Conservation (phyloP, 2,329 filamentous ascomycete species). For the Apiospora koreana region DNA sequence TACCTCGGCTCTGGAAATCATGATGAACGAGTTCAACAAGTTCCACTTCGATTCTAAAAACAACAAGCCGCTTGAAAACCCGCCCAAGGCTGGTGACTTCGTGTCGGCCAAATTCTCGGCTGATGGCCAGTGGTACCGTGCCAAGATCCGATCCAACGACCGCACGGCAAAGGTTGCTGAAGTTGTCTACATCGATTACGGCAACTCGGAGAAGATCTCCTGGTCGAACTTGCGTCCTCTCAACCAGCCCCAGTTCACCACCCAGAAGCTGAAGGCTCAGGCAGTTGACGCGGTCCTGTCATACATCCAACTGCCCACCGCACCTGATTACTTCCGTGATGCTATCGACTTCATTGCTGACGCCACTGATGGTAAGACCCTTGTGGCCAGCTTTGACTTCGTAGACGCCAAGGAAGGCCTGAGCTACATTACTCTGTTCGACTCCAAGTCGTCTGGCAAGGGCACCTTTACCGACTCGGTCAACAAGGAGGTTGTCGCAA, state of each 20-base stretch:
- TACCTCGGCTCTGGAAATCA: constrained; percentile 77
- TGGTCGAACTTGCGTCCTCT: constrained; percentile 86
- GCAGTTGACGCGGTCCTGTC: constrained; percentile 85
- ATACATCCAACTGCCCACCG: constrained; percentile 83
- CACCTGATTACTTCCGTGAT: constrained; percentile 80
- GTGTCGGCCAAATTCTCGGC: constrained; percentile 89
- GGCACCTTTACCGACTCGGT: constrained; percentile 72
- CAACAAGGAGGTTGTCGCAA: constrained; percentile 82
- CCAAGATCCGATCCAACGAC: constrained; percentile 87
- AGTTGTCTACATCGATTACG: constrained; percentile 93
- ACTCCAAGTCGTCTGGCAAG: constrained; percentile 64
- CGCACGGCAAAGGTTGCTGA: constrained; percentile 86
- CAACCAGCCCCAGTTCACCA: constrained; percentile 74
- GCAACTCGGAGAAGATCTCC: constrained; percentile 85
- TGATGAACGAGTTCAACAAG: constrained; percentile 89
- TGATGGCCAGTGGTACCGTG: constrained; percentile 94
- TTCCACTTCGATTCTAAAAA: constrained; percentile 89
- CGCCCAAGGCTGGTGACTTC: constrained; percentile 87
- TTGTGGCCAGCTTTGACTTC: constrained; percentile 91
- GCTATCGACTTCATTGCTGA: constrained; percentile 75
- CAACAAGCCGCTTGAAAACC: constrained; percentile 68
- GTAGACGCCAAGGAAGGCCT: constrained; percentile 77
- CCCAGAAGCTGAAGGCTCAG: constrained; percentile 82
- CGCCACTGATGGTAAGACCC: constrained; percentile 70
- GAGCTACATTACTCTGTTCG: constrained; percentile 85